phyloP scores from a whole-genome alignment of 257 asterid genomes.

The Coffea eugenioides region DNA sequence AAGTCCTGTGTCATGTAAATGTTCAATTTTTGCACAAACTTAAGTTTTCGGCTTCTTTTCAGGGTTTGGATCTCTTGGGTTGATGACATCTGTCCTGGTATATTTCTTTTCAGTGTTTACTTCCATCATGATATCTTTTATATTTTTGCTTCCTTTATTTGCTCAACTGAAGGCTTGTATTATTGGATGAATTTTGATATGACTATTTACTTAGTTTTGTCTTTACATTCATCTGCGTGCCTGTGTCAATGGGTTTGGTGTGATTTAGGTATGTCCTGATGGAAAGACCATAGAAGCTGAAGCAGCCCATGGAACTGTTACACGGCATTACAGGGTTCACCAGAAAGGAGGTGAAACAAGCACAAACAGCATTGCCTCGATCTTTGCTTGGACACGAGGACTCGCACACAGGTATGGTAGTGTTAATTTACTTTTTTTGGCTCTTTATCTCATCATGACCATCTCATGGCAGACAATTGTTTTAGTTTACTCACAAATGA shows the following conservation, averaged over 20 bases:
- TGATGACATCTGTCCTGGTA: constrained; percentile 99
- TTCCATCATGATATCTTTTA: neutral
- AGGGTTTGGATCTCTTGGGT: constrained; percentile 99
- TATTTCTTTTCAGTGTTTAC: constrained; percentile 22
- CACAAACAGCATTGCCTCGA: constrained; percentile 97
- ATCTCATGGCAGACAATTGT: neutral
- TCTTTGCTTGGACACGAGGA: constrained; percentile 99
- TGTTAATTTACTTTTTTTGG: neutral
- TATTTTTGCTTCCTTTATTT: neutral
- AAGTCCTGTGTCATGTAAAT: neutral
- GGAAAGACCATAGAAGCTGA: constrained; percentile 99
- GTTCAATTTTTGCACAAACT: neutral
- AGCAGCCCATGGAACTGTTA: constrained; percentile 99
- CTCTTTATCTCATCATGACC: neutral
- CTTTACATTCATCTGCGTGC: neutral
- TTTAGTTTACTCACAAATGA: neutral
- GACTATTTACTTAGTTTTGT: neutral
- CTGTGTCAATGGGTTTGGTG: constrained; percentile 20
- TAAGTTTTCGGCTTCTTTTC: constrained; percentile 15
- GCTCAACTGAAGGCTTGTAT: neutral
- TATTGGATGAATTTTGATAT: neutral
- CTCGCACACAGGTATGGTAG: constrained; percentile 83
- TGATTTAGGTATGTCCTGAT: constrained; percentile 86
- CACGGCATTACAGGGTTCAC: constrained; percentile 96
- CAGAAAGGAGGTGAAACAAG: constrained; percentile 99